phyloP scores from a whole-genome alignment of 1,139 yeast genomes.

The Groenewaldozyma auringiensis region DNA sequence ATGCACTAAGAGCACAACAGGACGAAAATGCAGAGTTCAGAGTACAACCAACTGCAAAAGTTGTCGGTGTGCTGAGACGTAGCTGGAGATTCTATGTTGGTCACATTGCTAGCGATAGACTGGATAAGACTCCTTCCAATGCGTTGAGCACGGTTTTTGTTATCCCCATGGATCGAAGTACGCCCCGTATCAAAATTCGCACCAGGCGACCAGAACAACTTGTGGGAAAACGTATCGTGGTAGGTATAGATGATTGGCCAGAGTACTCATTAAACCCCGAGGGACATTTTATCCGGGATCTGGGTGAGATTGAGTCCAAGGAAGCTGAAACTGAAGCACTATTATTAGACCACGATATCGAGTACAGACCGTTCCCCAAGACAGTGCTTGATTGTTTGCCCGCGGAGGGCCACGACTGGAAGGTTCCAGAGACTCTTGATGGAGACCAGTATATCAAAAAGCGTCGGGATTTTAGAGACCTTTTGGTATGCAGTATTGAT shows the following conservation, averaged over 20 bases:
- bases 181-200: conserved; percentile 80
- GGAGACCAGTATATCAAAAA: conserved; percentile 36
- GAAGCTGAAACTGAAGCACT: conserved; percentile 97
- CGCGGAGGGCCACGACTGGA: conserved; percentile 87
- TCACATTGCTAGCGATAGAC: conserved; percentile 77
- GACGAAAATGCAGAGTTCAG: conserved; percentile 39
- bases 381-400: conserved; percentile 91
- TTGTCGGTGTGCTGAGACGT: conserved; percentile 82
- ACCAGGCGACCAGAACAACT: conserved; percentile 82
- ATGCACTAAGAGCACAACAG: conserved; percentile 55
- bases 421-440: conserved; percentile 59
- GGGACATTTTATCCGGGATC: conserved; percentile 86
- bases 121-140: conserved; percentile 38
- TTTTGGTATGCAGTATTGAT: conserved; percentile 89
- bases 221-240: conserved; percentile 79
- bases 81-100: conserved; percentile 98
- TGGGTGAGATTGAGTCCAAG: conserved; percentile 86
- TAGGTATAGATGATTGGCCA: conserved; percentile 92
- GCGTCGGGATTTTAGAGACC: conserved; percentile 79
- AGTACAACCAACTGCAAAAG: conserved; percentile 82
- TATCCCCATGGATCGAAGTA: conserved; percentile 75
- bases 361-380: conserved; percentile 90
- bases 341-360: conserved; percentile 89
- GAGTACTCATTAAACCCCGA: conserved; percentile 75
- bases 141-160: conserved; percentile 78